These are phyloP conservation scores for Fusarium sp. DNA, from an alignment of 2,329 filamentous ascomycete genomes.

Conservation along the genomic window DNA sequence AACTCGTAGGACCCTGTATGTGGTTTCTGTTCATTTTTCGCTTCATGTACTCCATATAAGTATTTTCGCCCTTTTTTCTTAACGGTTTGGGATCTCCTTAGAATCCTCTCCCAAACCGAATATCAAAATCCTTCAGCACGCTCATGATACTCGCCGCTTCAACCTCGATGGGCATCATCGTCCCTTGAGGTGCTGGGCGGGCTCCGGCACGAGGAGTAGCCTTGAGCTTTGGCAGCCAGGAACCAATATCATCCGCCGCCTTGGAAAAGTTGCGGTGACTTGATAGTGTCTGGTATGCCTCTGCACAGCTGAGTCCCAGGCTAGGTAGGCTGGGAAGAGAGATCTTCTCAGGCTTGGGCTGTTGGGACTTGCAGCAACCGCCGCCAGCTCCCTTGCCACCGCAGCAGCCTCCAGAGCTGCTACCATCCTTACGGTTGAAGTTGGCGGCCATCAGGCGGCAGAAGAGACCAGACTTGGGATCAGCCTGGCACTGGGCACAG, in stretches of 20 bases:
- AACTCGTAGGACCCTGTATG: conserved; percentile 9
- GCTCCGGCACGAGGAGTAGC: conserved; percentile 60
- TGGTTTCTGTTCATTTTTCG: conserved; percentile 25
- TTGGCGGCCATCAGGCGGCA: conserved; percentile 83
- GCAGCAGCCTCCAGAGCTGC: conserved; percentile 67
- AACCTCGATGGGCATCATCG: conserved; percentile 76
- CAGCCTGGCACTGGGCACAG: conserved; percentile 81
- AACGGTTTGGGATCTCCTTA: conserved; percentile 41
- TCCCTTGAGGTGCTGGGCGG: conserved; percentile 48
- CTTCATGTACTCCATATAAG: conserved; percentile 10
- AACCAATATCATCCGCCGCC: conserved; percentile 78
- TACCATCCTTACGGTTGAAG: conserved; percentile 58
- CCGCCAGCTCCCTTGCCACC: conserved; percentile 69
- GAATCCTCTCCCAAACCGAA: conserved; percentile 70
- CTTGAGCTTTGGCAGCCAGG: conserved; percentile 80
- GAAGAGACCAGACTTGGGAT: conserved; percentile 85
- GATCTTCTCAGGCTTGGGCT: conserved; percentile 49
- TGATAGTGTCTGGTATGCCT: conserved; percentile 82
- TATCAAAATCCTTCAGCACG: conserved; percentile 84
- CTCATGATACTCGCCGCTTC: conserved; percentile 88
- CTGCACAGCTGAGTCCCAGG: conserved; percentile 77
- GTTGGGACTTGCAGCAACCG: conserved; percentile 71
- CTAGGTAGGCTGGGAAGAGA: conserved; percentile 54
- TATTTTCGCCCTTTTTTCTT: conserved; percentile 17
- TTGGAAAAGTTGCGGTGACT: conserved; percentile 81